Base-by-base conservation (phyloP, 345 rosid genomes). In the Syzygium jambos region DNA sequence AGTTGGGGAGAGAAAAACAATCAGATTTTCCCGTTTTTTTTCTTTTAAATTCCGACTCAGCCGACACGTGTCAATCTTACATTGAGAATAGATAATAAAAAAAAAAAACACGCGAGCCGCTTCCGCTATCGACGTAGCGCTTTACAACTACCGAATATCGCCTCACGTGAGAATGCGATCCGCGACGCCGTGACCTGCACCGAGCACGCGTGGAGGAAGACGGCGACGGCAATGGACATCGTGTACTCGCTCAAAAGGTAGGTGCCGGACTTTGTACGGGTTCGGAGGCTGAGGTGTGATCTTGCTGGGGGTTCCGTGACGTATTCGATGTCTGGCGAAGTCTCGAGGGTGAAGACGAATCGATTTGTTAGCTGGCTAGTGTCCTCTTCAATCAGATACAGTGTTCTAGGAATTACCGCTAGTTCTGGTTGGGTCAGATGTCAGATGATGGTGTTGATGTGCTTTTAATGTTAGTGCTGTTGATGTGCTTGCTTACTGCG, bases 141-240 rank as follows among this genome's bases (percentile, higher is more conserved):
- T 43, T 43, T 43, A 6, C 46, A 43, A 43, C 7, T 43, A 43
- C 1, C 6, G 46, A 43, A 43, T 43, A 43, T 43, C 7, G 46
- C 6, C 46, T 43, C 46, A 5, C 7, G 1, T 43, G 86, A 85
- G 73, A 55, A 85, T 25, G 86, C 55, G 73, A 85, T 85, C 22
- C 86, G 86, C 38, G 73, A 85, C 12, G 86, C 86, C 55, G 73
- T 55, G 51, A 55, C 86, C 7, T 85, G 38, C 46, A 85, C 73
- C 30, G 86, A 85, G 86, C 86, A 85, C n/a, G 73, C 86, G 9
- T 14, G 73, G 86, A 85, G 86, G 68, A 85, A 85, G 86, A 85
- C 30, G 15, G 86, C 56, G 38, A 85, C 86, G 5, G 86, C 86
- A 2, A 85, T 85, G 73, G 86, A 85, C 56, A 73, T 85, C 7